Conservation (phyloP, 179 eudicot species). For the Beta lomatogona region DNA sequence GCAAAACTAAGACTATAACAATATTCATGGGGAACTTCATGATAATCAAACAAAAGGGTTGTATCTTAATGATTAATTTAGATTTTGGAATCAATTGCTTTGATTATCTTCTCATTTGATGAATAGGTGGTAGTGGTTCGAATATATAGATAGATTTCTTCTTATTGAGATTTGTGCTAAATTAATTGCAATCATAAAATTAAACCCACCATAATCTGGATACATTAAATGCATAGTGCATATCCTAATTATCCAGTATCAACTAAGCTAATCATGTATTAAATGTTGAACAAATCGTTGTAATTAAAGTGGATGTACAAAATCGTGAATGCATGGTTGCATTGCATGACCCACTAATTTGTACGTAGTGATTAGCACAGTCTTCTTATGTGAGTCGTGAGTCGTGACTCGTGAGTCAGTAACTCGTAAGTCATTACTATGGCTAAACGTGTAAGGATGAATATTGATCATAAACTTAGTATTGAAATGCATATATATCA, state of each 20-base stretch:
- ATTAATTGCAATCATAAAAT: no score
- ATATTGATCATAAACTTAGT: no score
- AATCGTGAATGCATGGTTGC: no score
- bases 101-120: background rate
- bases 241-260: background rate
- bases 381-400: background rate
- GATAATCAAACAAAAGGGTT: background rate
- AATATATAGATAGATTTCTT: no score
- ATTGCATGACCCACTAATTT: no score
- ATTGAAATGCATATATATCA: no score
- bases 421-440: background rate
- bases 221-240: conserved; percentile 1
- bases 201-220: background rate
- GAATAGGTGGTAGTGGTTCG: no score
- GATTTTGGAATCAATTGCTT: background rate
- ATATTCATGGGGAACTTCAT: conserved; percentile 11
- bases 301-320: no score
- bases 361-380: no score
- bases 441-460: background rate
- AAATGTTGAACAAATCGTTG: no score
- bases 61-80: background rate
- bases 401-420: background rate
- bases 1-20: background rate
- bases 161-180: no score
- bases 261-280: no score